Percentiles rank a stretch among this genome's conserved stretches.
phyloP scores from a whole-genome alignment of 1,139 yeast genomes.

The Sugiyamaella paludigena region DNA sequence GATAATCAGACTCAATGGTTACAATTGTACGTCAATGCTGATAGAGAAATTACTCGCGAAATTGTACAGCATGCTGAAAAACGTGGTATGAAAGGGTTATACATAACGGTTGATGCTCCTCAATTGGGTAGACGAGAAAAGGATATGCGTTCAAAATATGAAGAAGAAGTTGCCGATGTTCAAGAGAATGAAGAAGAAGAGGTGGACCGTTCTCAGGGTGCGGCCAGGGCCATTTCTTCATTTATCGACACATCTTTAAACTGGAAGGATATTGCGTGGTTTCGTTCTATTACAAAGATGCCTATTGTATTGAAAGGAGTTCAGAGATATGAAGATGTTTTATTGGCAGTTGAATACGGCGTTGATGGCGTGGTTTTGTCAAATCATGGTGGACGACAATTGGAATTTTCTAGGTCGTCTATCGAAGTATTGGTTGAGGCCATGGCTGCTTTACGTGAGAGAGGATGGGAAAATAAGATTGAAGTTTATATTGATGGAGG shows the following conservation, averaged over 20 bases:
- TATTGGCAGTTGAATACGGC: conserved; percentile 60
- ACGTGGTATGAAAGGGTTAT: conserved; percentile 74
- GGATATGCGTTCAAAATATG: conserved; percentile 59
- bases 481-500: conserved; percentile 76
- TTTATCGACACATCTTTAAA: conserved; percentile 79
- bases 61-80: conserved; percentile 70
- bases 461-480: conserved; percentile 51
- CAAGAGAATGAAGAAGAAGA: conserved; percentile 42
- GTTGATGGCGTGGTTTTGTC: conserved; percentile 67
- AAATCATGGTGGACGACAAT: conserved; percentile 79
- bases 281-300: conserved; percentile 54
- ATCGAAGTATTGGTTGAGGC: conserved; percentile 66
- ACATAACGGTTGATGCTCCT: conserved; percentile 92
- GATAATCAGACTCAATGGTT: conserved; percentile 75
- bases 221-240: conserved; percentile 79
- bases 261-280: conserved; percentile 65
- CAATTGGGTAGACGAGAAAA: conserved; percentile 87
- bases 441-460: conserved; percentile 51
- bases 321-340: conserved; percentile 65
- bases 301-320: conserved; percentile 71
- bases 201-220: conserved; percentile 73
- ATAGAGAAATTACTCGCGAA: conserved; percentile 57
- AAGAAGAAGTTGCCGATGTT: conserved; percentile 55
- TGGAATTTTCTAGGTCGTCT: conserved; percentile 67
- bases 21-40: conserved; percentile 81